These are phyloP conservation scores for Cytidiella melzeri DNA, from an alignment of 768 basidiomycete species.

Conservation along the genomic window DNA sequence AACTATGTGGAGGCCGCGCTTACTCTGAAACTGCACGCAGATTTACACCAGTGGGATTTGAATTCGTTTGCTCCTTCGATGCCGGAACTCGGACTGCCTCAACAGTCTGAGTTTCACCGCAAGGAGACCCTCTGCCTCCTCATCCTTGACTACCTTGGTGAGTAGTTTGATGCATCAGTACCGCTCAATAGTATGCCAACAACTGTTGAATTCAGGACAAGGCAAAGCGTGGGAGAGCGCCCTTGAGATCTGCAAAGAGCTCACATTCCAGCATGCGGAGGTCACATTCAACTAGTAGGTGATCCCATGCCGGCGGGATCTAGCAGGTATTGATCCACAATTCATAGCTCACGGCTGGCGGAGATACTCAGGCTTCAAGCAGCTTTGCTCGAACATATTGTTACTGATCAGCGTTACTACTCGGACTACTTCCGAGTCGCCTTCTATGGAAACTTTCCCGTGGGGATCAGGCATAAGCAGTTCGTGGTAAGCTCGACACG, in stretches of 20 bases:
- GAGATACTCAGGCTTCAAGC: slow-evolving; percentile 87
- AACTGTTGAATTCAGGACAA: slow-evolving; percentile 50
- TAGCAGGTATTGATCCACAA: slow-evolving; percentile 3
- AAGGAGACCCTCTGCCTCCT: slow-evolving; percentile 90
- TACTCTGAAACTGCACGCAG: slow-evolving; percentile 89
- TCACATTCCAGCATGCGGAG: slow-evolving; percentile 82
- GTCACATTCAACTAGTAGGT: slow-evolving; percentile 88
- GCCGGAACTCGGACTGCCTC: slow-evolving; percentile 84
- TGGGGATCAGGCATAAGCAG: slow-evolving; percentile 79
- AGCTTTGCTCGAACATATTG: slow-evolving; percentile 80
- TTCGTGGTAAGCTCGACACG: slow-evolving; percentile 60
- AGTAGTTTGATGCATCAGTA: slow-evolving; percentile 15
- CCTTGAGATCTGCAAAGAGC: slow-evolving; percentile 87
- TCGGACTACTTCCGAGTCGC: slow-evolving; percentile 92
- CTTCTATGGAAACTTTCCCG: slow-evolving; percentile 90
- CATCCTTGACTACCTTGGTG: slow-evolving; percentile 91
- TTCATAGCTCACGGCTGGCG: slow-evolving; percentile 62
- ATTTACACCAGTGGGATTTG: slow-evolving; percentile 87
- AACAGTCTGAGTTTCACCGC: slow-evolving; percentile 89
- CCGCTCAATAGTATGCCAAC: neutral
- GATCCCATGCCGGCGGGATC: too few species aligned
- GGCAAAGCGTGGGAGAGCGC: slow-evolving; percentile 98
- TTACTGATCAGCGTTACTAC: slow-evolving; percentile 76
- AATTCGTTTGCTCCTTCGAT: slow-evolving; percentile 77
- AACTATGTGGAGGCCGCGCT: slow-evolving; percentile 92